These are phyloP conservation scores for Hemisphaericaspora xylofermentans DNA, from an alignment of 1,139 yeast species.

Conservation along the genomic window DNA sequence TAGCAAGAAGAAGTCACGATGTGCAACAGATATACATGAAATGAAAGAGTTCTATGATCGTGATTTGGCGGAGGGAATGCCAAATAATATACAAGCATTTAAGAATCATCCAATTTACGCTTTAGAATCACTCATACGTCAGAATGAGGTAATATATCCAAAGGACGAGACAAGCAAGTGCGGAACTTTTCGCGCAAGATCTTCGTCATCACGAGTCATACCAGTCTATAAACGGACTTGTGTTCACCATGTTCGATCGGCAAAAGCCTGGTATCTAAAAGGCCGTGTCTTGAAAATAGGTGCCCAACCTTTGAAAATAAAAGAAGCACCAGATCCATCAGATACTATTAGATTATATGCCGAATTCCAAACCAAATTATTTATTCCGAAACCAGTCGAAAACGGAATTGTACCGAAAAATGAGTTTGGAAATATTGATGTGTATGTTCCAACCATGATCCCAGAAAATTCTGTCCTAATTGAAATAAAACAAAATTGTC, in stretches of 20 bases:
- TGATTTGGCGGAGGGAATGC: slow-evolving; percentile 81
- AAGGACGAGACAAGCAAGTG: slow-evolving; percentile 56
- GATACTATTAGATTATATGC: slow-evolving; percentile 64
- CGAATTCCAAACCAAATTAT: slow-evolving; percentile 71
- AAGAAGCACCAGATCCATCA: slow-evolving; percentile 39
- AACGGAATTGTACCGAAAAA: slow-evolving; percentile 73
- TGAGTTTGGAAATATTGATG: slow-evolving; percentile 79
- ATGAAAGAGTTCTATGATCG: slow-evolving; percentile 65
- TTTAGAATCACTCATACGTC: slow-evolving; percentile 68
- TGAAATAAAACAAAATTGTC: slow-evolving; percentile 19
- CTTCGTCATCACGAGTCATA: slow-evolving; percentile 33
- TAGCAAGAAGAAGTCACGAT: slow-evolving; percentile 27
- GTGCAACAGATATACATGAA: slow-evolving; percentile 66
- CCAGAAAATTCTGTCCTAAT: slow-evolving; percentile 79
- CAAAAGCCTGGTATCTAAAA: slow-evolving; percentile 81
- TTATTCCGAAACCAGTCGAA: slow-evolving; percentile 60
- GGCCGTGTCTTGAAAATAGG: slow-evolving; percentile 79
- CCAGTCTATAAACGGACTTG: slow-evolving; percentile 68
- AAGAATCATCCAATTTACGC: slow-evolving; percentile 88
- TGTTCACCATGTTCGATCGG: slow-evolving; percentile 64
- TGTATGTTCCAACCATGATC: slow-evolving; percentile 74
- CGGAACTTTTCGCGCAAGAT: slow-evolving; percentile 60
- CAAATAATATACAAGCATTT: slow-evolving; percentile 78
- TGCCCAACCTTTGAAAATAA: slow-evolving; percentile 58
- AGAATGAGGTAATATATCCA: slow-evolving; percentile 71